phyloP scores from a whole-genome alignment of 257 asterid species.

The Penstemon eatonii region DNA sequence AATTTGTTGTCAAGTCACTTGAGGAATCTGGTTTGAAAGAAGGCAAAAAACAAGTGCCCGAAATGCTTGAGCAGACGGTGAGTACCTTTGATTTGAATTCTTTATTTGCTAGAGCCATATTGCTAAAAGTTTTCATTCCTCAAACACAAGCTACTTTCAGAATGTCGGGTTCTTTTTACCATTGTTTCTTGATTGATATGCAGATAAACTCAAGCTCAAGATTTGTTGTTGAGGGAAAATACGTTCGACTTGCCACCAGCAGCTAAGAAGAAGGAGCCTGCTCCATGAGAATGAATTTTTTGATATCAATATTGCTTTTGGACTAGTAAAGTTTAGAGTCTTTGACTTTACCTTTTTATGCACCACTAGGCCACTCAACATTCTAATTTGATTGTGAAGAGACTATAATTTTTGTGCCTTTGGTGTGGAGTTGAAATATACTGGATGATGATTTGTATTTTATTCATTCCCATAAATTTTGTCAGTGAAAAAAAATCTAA shows the following conservation, averaged over 20 bases:
- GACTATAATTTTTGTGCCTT: no score
- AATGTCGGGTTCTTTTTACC: neutral
- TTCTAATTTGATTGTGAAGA: no score
- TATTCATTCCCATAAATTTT: no score
- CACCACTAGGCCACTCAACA: no score
- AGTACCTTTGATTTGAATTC: slow-evolving; percentile 25
- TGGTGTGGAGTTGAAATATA: no score
- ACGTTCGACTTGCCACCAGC: slow-evolving; percentile 8
- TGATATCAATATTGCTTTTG: no score
- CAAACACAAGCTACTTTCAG: neutral
- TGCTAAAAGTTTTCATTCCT: neutral
- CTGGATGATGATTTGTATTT: no score
- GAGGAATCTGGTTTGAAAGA: slow-evolving; percentile 55
- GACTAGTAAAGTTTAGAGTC: no score
- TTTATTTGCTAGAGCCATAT: neutral
- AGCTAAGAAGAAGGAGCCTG: neutral
- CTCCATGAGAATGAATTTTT: no score
- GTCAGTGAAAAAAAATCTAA: no score
- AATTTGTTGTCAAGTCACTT: slow-evolving; percentile 52
- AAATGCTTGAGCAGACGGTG: slow-evolving; percentile 63
- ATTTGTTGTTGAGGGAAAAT: slow-evolving; percentile 12
- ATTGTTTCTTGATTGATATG: neutral
- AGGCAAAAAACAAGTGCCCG: slow-evolving; percentile 45
- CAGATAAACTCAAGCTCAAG: slow-evolving; percentile 18
- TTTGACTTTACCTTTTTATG: no score